A percentile compares a stretch with the other conserved stretches of the same genome.
phyloP scores from a whole-genome alignment of 2,329 filamentous ascomycete species.

The Fusarium sp. region DNA sequence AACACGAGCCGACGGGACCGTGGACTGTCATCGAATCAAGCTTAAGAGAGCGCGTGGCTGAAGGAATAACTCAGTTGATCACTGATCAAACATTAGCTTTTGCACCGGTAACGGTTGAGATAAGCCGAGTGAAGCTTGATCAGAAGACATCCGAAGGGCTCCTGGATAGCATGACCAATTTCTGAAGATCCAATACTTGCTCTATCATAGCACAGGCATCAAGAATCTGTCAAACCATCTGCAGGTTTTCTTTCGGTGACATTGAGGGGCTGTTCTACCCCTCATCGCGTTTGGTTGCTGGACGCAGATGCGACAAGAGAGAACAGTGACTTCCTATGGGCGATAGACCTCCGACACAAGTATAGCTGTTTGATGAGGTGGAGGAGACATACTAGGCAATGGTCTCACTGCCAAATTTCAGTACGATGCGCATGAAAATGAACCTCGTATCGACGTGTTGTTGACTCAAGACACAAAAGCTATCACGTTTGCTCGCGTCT shows the following conservation, averaged over 20 bases:
- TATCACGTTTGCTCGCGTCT: background rate
- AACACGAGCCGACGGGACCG: constrained; percentile 33
- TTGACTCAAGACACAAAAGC: background rate
- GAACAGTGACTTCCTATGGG: constrained; percentile 2
- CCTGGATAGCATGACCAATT: background rate
- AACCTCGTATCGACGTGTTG: background rate
- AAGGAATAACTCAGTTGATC: constrained; percentile 3
- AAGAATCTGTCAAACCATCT: background rate
- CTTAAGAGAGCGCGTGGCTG: constrained; percentile 26
- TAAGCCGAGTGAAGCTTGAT: background rate
- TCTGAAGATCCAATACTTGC: background rate
- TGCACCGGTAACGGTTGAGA: background rate
- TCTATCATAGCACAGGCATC: background rate
- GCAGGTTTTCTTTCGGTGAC: background rate
- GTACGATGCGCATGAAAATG: background rate
- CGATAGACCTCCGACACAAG: background rate
- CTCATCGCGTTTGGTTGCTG: constrained; percentile 18
- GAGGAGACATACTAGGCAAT: background rate
- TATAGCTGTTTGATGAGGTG: background rate
- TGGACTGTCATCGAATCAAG: constrained; percentile 34
- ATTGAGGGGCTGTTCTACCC: constrained; percentile 29
- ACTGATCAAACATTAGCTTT: constrained; percentile 14
- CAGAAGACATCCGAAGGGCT: background rate
- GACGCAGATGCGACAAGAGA: constrained; percentile 29
- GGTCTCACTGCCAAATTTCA: background rate